Evolutionary conservation across 768 basidiomycete genomes (phyloP), one percentile per base, ranked within the genome.

Genomic region (Rhizopogon roseolus): DNA sequence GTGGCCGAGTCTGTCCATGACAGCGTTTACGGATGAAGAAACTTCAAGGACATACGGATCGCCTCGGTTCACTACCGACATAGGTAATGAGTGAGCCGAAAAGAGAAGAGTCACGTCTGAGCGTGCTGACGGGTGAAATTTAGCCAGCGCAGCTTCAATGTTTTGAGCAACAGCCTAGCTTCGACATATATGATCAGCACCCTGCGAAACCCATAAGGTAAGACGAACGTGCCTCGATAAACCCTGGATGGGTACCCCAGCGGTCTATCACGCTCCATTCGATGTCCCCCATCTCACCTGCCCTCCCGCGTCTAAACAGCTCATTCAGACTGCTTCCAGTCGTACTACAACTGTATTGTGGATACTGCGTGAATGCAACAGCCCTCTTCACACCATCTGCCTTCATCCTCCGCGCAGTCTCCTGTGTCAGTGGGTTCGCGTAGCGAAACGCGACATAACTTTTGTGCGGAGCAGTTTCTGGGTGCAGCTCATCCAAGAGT

Each of bases 211-310:
- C 5, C n/a, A 22, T 5, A 29, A 14, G 13, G 32, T n/a, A 25
- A 27, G 16, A 39, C 14, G n/a, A 17, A 68, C 81, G 48, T 64
- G 93, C 96, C 78, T 98, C 93, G 56, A 99, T 81, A 63, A 98
- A 90, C 4, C 97, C 97, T 5, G 88, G 79, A 68, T 99, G 91
- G 9, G 92, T 93, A 8, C 93, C 94, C 97, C 97, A 99, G 27
- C 97, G 82, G 73, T 99, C 97, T 64, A 99, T 89, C 6, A 98
- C 94, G 66, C 91, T 96, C 97, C 97, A 99, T 63, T 93, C 81
- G 22, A 99, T 79, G 60, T 76, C 76, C 48, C 79, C 86, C 59
- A 77, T 71, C 50, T 81, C 85, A 28, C 85, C 86, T 37, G 75
- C 72, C 62, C 77, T 81, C 49, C 82, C 81, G 62, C 71, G 73